Conservation (phyloP, 257 asterid genomes). For the Solanum paucissectum region DNA sequence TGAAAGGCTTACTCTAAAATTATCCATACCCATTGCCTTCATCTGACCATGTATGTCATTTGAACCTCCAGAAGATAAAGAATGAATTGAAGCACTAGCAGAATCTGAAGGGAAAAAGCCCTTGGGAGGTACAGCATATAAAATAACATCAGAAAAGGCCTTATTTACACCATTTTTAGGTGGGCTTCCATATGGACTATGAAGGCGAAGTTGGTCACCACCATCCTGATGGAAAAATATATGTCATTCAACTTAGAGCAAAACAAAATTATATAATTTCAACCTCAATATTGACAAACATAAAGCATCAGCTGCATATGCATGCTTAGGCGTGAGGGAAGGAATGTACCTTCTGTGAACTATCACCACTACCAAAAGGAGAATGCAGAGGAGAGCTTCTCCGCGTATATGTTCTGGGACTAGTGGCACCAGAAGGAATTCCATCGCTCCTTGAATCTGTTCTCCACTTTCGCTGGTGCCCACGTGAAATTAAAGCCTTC, state of each 20-base stretch:
- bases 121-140: slow-evolving; percentile 66
- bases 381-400: slow-evolving; percentile 83
- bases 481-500: slow-evolving; percentile 75
- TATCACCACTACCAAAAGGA: slow-evolving; percentile 70
- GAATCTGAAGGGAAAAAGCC: slow-evolving; percentile 66
- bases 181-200: slow-evolving; percentile 79
- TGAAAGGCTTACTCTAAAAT: slow-evolving; percentile 90
- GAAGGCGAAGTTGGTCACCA: slow-evolving; percentile 56
- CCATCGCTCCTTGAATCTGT: slow-evolving; percentile 86
- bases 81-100: slow-evolving; percentile 61
- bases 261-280: neutral
- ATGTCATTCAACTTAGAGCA: slow-evolving; percentile 9
- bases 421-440: slow-evolving; percentile 77
- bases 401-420: slow-evolving; percentile 74
- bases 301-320: neutral
- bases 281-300: neutral
- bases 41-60: slow-evolving; percentile 62
- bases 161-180: slow-evolving; percentile 65
- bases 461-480: slow-evolving; percentile 82
- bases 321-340: neutral
- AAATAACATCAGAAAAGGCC: slow-evolving; percentile 61
- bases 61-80: slow-evolving; percentile 80
- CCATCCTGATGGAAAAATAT: slow-evolving; percentile 46
- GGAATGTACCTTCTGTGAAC: slow-evolving; percentile 58
- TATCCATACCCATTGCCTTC: slow-evolving; percentile 71